These are phyloP conservation scores for Ganoderma sp. DNA, from an alignment of 1,284 basidiomycete genomes.

Conservation along the genomic window DNA sequence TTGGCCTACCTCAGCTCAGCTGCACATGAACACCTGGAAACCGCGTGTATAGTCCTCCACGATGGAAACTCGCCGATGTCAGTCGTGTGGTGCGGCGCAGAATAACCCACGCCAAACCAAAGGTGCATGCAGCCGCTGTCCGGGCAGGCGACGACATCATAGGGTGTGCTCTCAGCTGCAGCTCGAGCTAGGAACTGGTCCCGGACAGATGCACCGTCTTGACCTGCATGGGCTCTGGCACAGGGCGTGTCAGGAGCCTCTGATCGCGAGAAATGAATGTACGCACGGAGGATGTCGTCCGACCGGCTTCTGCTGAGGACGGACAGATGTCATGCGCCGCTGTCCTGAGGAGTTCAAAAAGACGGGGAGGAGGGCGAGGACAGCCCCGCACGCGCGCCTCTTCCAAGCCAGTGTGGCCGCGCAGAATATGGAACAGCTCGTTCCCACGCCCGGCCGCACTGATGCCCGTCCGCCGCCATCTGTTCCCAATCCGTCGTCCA, in stretches of 20 bases:
- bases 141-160: background rate
- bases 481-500: slow-evolving; percentile 7
- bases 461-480: slow-evolving; percentile 16
- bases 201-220: slow-evolving; percentile 6
- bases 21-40: background rate
- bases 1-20: background rate
- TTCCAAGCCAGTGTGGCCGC: slow-evolving; percentile 7
- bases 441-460: slow-evolving; percentile 13
- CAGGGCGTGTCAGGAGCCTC: slow-evolving; percentile 9
- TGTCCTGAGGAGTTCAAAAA: slow-evolving; percentile 16
- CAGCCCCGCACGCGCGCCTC: slow-evolving; percentile 9
- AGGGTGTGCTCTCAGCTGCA: background rate
- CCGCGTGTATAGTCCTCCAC: slow-evolving; percentile 6
- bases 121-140: background rate
- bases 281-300: slow-evolving; percentile 3
- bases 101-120: background rate
- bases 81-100: slow-evolving; percentile 19
- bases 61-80: slow-evolving; percentile 5
- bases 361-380: background rate
- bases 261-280: slow-evolving; percentile 12
- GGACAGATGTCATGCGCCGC: slow-evolving; percentile 14
- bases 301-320: slow-evolving; percentile 4
- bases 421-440: slow-evolving; percentile 7
- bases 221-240: slow-evolving; percentile 9
- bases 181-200: background rate